These are phyloP conservation scores for Metarhizium guizhouense DNA, from an alignment of 2,329 filamentous ascomycete genomes.

Conservation along the genomic window DNA sequence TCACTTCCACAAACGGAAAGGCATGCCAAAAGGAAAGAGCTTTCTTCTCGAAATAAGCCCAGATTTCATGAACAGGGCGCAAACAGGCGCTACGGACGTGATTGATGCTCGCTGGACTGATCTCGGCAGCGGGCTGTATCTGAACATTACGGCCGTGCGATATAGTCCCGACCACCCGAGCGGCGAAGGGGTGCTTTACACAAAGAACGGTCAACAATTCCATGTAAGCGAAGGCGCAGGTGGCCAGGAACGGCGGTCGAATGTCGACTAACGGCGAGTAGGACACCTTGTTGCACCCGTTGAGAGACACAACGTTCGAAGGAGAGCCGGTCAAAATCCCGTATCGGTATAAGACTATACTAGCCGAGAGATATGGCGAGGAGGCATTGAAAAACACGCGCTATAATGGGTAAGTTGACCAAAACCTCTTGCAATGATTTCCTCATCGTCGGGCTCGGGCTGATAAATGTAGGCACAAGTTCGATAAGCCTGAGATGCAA, in stretches of 20 bases:
- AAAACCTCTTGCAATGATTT: no score
- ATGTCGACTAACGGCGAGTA: conserved; percentile 22
- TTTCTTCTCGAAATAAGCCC: no score
- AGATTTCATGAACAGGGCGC: no score
- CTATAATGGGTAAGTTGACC: no score
- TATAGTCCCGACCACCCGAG: conserved; percentile 35
- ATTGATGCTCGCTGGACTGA: conserved; percentile 43
- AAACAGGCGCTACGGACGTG: conserved; percentile 29
- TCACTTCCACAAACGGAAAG: no score
- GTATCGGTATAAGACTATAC: conserved; percentile 45
- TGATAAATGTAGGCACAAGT: conserved; percentile 26
- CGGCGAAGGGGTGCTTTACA: conserved; percentile 36
- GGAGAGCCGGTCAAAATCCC: conserved; percentile 54
- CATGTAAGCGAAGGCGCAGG: conserved; percentile 22
- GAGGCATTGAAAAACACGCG: not conserved
- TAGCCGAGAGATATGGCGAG: conserved; percentile 48
- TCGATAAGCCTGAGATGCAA: conserved; percentile 27
- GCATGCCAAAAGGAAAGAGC: no score
- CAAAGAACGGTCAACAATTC: conserved; percentile 43
- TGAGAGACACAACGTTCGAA: no score
- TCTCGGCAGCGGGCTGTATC: conserved; percentile 35
- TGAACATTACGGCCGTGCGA: conserved; percentile 42
- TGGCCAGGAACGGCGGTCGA: conserved; percentile 39
- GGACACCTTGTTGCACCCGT: no score
- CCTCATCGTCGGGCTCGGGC: no score